phyloP scores from a whole-genome alignment of 345 rosid genomes.

The Arabis alpina region DNA sequence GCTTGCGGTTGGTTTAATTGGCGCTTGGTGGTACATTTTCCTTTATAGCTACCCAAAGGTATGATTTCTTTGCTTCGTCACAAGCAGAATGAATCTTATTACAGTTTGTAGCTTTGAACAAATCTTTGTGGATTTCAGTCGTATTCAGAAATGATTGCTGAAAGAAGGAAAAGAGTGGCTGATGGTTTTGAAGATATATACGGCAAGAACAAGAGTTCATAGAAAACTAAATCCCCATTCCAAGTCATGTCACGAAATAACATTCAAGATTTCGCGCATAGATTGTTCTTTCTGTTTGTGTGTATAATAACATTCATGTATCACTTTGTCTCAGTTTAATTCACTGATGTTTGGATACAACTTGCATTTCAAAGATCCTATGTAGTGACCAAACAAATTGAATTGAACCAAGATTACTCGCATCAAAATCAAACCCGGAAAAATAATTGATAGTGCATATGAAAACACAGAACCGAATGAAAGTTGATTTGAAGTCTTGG shows the following conservation, averaged over 20 bases:
- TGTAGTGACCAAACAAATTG: neutral
- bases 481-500: slow-evolving; percentile 19
- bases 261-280: neutral
- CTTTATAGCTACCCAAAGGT: slow-evolving; percentile 93
- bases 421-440: neutral
- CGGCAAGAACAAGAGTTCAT: slow-evolving; percentile 61
- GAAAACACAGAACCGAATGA: slow-evolving; percentile 3
- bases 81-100: slow-evolving; percentile 6
- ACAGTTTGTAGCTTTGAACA: neutral
- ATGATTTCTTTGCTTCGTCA: neutral
- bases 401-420: neutral
- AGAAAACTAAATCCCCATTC: slow-evolving; percentile 7
- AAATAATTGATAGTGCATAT: neutral
- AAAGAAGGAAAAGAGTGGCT: slow-evolving; percentile 68
- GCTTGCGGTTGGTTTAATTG: slow-evolving; percentile 46
- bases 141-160: slow-evolving; percentile 74
- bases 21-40: slow-evolving; percentile 89
- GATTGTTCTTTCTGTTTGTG: neutral
- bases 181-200: slow-evolving; percentile 82
- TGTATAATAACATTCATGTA: slow-evolving; percentile 11
- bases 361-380: neutral
- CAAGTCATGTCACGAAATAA: neutral
- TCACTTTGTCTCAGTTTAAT: neutral
- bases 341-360: neutral
- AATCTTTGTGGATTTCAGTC: slow-evolving; percentile 48